These are phyloP conservation scores for Withania somnifera DNA, from an alignment of 305 asterid genomes.

Conservation along the genomic window DNA sequence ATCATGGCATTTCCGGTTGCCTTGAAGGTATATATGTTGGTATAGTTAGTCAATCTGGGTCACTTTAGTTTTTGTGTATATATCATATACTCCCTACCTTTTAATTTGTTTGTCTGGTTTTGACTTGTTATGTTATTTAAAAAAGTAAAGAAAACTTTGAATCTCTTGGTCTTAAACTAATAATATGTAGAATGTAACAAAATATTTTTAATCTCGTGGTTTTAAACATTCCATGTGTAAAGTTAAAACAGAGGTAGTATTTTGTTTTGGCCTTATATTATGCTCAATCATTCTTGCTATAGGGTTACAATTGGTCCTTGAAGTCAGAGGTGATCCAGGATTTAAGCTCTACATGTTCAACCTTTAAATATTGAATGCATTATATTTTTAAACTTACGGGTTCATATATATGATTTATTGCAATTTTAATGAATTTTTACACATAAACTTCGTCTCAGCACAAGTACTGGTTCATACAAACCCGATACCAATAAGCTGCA, in stretches of 20 bases:
- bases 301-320: background rate
- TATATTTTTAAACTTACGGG: background rate
- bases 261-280: background rate
- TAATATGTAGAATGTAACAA: too few species aligned
- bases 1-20: conserved; percentile 87
- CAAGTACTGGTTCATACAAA: background rate
- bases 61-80: background rate
- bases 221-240: too few species aligned
- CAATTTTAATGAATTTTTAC: background rate
- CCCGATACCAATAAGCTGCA: background rate
- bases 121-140: too few species aligned
- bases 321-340: background rate
- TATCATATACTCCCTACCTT: too few species aligned
- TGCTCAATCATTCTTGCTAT: background rate
- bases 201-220: too few species aligned
- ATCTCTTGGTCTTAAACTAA: too few species aligned
- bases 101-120: too few species aligned
- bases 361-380: background rate
- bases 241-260: too few species aligned
- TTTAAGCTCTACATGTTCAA: background rate
- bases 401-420: background rate
- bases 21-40: conserved; percentile 47
- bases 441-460: too few species aligned
- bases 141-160: too few species aligned
- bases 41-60: background rate